Percentiles rank a stretch among this genome's conserved stretches.
phyloP scores from a whole-genome alignment of 2,329 filamentous ascomycete genomes.

The Oidium heveae region DNA sequence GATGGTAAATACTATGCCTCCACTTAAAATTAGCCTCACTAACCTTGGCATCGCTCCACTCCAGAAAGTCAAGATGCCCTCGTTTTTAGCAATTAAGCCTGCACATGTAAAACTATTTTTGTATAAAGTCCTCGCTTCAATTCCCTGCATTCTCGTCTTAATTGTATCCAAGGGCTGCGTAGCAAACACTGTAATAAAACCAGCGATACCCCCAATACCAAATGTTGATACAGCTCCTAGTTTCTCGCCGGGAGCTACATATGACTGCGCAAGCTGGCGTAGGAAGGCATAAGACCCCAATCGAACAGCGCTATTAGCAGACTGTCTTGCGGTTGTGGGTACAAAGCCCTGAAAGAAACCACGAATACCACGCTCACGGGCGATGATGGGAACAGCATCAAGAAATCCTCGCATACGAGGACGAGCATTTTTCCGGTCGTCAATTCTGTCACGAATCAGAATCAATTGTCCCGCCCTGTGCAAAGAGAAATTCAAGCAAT shows the following conservation, averaged over 20 bases:
- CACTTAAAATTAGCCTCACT: conserved; percentile 65
- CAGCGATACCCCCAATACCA: conserved; percentile 67
- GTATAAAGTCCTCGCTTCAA: conserved; percentile 58
- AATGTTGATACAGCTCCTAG: conserved; percentile 73
- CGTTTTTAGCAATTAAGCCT: conserved; percentile 59
- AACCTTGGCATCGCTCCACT: conserved; percentile 72
- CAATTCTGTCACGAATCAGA: conserved; percentile 33
- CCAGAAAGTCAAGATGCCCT: conserved; percentile 81
- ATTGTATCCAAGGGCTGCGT: conserved; percentile 66
- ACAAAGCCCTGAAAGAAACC: conserved; percentile 96
- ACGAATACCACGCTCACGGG: conserved; percentile 60
- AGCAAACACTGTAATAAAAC: conserved; percentile 68
- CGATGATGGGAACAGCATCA: conserved; percentile 70
- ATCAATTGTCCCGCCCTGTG: background rate
- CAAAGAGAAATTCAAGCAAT: background rate
- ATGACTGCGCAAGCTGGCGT: conserved; percentile 75
- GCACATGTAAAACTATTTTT: conserved; percentile 75
- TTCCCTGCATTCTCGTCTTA: conserved; percentile 95
- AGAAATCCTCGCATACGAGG: conserved; percentile 82
- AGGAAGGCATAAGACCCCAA: conserved; percentile 81
- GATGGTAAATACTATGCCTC: conserved; percentile 95
- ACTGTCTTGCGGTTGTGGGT: conserved; percentile 81
- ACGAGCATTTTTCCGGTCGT: conserved; percentile 68
- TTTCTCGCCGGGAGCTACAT: conserved; percentile 86
- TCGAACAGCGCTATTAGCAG: conserved; percentile 75